A percentile compares a stretch with the other conserved stretches of the same genome.
Evolutionary conservation across 805 yeast genomes (phyloP).

Genomic region (Kodamaea lidongshanica): DNA sequence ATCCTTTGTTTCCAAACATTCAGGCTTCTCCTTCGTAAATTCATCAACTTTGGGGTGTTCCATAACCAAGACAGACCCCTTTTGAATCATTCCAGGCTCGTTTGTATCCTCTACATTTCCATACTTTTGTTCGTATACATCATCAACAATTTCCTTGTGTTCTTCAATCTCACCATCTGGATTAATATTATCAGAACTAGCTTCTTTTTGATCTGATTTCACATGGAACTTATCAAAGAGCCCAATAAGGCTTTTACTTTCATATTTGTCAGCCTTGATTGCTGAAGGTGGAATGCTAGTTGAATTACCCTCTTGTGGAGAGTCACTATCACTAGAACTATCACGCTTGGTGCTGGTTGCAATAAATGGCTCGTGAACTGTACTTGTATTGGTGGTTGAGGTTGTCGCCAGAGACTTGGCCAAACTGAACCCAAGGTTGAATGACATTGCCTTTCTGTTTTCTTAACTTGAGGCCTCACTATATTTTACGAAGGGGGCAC

Average conservation of each 20-base stretch:
- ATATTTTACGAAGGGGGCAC: no score
- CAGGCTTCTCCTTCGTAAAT: neutral
- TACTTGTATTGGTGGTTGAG: conserved; percentile 32
- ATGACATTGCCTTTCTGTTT: no score
- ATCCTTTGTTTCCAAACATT: neutral
- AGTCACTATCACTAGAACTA: no score
- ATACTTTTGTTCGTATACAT: conserved; percentile 7
- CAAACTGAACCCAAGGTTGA: conserved; percentile 28
- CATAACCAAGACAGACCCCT: neutral
- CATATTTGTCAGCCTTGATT: conserved; percentile 6
- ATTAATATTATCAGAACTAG: conserved; percentile 1
- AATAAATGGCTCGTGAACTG: conserved; percentile 14
- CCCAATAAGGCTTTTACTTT: conserved; percentile 23
- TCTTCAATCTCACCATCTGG: conserved; percentile 4
- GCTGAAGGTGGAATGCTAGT: conserved; percentile 4
- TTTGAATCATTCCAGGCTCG: conserved; percentile 2
- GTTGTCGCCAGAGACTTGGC: conserved; percentile 38
- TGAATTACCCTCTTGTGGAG: neutral
- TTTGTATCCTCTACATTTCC: conserved; percentile 5
- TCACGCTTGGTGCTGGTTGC: no score
- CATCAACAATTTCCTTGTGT: conserved; percentile 8
- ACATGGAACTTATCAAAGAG: conserved; percentile 33
- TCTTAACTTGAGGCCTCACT: no score
- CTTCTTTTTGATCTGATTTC: conserved; percentile 4
- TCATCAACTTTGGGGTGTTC: no score